These are phyloP conservation scores for Tylopilus intermedius DNA, from an alignment of 768 basidiomycete genomes.

Conservation along the genomic window DNA sequence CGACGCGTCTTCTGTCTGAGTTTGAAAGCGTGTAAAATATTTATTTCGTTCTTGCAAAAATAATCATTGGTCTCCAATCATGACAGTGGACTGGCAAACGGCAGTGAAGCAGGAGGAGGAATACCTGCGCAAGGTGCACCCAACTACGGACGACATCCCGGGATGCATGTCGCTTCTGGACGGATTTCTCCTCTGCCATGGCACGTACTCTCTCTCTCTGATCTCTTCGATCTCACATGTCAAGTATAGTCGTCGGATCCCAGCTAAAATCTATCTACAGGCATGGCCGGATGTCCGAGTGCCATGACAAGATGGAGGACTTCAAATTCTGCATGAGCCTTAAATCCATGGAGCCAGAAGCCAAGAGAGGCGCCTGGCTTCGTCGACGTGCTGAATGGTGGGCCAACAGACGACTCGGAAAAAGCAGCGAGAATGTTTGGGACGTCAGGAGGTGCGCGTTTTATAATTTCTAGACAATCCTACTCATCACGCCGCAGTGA, in stretches of 20 bases:
- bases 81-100: conserved; percentile 47
- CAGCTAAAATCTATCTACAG: conserved; percentile 87
- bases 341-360: conserved; percentile 73
- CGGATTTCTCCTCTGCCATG: conserved; percentile 65
- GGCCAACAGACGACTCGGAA: conserved; percentile 68
- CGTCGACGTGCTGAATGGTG: conserved; percentile 89
- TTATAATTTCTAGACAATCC: neutral
- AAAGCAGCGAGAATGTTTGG: conserved; percentile 96
- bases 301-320: conserved; percentile 75
- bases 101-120: conserved; percentile 64
- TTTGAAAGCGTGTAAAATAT: conserved; percentile 36
- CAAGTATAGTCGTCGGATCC: conserved; percentile 57
- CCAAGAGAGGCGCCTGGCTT: conserved; percentile 81
- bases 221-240: conserved; percentile 10
- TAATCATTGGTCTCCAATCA: conserved; percentile 4
- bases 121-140: conserved; percentile 61
- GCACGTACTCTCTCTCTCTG: conserved; percentile 31
- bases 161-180: conserved; percentile 75
- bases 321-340: conserved; percentile 93
- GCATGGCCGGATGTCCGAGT: conserved; percentile 69
- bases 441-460: conserved; percentile 69
- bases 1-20: conserved; percentile 42
- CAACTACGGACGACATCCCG: conserved; percentile 75
- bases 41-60: neutral
- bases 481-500: conserved; percentile 16